phyloP scores from a whole-genome alignment of 2,329 filamentous ascomycete species.

The Botryosphaeria dothidea region DNA sequence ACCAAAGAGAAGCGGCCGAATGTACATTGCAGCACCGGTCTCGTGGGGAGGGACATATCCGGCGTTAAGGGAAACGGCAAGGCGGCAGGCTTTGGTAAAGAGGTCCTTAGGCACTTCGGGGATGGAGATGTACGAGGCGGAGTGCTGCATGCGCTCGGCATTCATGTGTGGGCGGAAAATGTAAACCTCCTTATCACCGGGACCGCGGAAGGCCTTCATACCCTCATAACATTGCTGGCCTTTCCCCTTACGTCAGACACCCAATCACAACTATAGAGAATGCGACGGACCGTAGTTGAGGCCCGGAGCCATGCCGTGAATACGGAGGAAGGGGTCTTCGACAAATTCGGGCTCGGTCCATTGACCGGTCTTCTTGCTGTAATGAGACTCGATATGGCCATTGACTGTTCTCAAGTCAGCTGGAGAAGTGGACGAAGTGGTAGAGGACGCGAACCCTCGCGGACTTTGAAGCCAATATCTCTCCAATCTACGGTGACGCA shows the following conservation, averaged over 20 bases:
- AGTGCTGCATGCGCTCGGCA: constrained; percentile 80
- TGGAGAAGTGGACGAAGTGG: background rate
- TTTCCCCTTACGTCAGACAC: constrained; percentile 10
- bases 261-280: background rate
- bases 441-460: constrained; percentile 65
- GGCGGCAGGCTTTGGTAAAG: constrained; percentile 74
- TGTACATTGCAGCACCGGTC: constrained; percentile 88
- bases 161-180: constrained; percentile 90
- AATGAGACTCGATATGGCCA: constrained; percentile 88
- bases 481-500: constrained; percentile 68
- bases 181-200: constrained; percentile 68
- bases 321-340: constrained; percentile 76
- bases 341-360: constrained; percentile 82
- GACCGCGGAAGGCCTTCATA: constrained; percentile 90
- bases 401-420: constrained; percentile 64
- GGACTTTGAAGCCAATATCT: constrained; percentile 88
- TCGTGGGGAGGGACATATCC: constrained; percentile 87
- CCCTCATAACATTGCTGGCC: constrained; percentile 95
- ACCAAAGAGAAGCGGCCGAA: constrained; percentile 86
- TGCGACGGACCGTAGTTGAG: constrained; percentile 73
- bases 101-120: constrained; percentile 74
- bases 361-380: constrained; percentile 69
- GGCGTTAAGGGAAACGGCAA: constrained; percentile 85
- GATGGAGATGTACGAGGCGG: constrained; percentile 79
- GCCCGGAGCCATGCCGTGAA: constrained; percentile 93